These are phyloP conservation scores for Fusarium piperis DNA, from an alignment of 2,329 filamentous ascomycete genomes.

Conservation along the genomic window DNA sequence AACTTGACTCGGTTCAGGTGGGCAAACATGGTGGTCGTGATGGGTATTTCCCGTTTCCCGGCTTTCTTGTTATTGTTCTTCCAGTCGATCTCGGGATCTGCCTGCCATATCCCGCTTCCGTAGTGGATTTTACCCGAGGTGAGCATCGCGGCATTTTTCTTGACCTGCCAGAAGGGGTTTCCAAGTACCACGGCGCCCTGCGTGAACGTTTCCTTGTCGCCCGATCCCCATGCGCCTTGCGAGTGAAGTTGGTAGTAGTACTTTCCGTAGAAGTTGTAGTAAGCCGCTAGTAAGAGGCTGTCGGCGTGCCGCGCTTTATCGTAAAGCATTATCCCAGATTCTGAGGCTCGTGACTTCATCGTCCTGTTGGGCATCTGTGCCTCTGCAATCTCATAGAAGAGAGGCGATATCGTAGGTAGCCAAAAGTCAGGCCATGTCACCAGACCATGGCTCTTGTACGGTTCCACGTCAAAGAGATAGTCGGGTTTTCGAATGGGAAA, in stretches of 20 bases:
- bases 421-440: constrained; percentile 42
- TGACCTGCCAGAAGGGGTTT: constrained; percentile 35
- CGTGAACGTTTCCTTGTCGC: constrained; percentile 39
- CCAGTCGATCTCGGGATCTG: constrained; percentile 39
- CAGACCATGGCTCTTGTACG: constrained; percentile 26
- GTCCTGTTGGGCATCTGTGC: constrained; percentile 26
- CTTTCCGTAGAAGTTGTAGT: constrained; percentile 39
- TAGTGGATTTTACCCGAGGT: constrained; percentile 27
- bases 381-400: constrained; percentile 36
- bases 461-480: constrained; percentile 28
- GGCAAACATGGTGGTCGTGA: constrained; percentile 36
- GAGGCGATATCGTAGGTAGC: constrained; percentile 37
- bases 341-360: constrained; percentile 29
- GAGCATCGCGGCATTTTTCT: constrained; percentile 14
- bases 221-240: constrained; percentile 39
- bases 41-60: not conserved
- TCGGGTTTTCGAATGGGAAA: constrained; percentile 35
- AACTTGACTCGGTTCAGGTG: constrained; percentile 41
- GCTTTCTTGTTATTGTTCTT: not conserved
- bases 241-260: constrained; percentile 41
- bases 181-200: constrained; percentile 32
- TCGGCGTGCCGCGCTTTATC: constrained; percentile 34
- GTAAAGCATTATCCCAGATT: constrained; percentile 37
- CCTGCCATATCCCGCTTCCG: constrained; percentile 40
- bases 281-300: constrained; percentile 33